Evolutionary conservation across 345 rosid genomes (phyloP), one percentile per base, ranked within the genome.

Genomic region (Sisymbrium altissimum): DNA sequence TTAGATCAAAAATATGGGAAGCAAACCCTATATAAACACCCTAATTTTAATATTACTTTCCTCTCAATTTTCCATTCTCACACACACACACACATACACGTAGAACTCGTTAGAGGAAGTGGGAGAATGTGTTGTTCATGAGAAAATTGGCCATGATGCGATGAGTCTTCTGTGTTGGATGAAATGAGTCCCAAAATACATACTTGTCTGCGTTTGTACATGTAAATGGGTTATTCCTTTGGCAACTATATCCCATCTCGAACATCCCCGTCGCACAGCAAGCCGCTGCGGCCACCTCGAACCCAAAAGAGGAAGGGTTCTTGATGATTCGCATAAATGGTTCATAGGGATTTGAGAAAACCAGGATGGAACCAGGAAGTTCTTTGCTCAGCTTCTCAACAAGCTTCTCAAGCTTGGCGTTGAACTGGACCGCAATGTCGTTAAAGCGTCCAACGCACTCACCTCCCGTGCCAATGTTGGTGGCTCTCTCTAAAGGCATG

Each of bases 161-260:
- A 65, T 83, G 75, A 8, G 96, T 85, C 79, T 86, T 87, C 80
- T 89, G 76, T 0, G 91, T 86, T 2, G 92, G 90, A 52, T 89
- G 96, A 77, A 89, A 89, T 19, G 91, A 78, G 67, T 89, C 92
- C 96, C 96, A 87, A 72, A 89, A 89, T 40, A 87, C 92, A 59
- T 77, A 90, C 64, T 81, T 84, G 66, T 81, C 79, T 1, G 96
- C 89, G 11, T 88, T 59, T 0, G 73, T 17, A 81, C 93, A 90
- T 33, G 96, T 80, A 39, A 81, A 85, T 0, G 78, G 78, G 23
- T 54, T 74, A 2, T 57, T 64, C 23, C 82, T 75, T 17, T 73
- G 74, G 55, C 96, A 90, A 19, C 87, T 79, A 64, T 88, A 90
- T 0, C 93, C 93, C 96, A 90, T 86, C 82, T 90, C 96, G 54